phyloP scores from a whole-genome alignment of 495 filamentous ascomycete genomes.

The Thozetella sp. region DNA sequence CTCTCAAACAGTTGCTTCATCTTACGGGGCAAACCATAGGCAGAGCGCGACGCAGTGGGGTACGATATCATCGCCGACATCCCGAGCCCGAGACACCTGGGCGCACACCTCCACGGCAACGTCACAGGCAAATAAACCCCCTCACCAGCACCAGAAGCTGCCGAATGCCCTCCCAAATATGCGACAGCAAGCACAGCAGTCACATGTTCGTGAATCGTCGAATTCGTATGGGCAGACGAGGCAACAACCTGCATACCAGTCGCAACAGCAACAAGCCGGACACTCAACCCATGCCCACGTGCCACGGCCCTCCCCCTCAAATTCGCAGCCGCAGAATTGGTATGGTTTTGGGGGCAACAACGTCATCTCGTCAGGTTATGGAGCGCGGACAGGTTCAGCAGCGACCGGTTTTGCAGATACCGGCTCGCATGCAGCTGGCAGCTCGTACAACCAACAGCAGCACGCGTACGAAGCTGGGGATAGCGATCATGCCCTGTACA shows the following conservation, averaged over 20 bases:
- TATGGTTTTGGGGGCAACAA: conserved; percentile 13
- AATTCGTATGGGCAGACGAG: background rate
- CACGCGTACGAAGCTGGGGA: background rate
- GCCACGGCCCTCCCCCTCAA: conserved; percentile 16
- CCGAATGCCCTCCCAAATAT: background rate
- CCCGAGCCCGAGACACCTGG: conserved; percentile 17
- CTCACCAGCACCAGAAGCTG: background rate
- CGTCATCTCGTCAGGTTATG: conserved; percentile 12
- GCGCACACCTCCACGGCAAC: conserved; percentile 14
- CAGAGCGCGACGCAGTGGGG: conserved; percentile 23
- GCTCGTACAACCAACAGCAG: conserved; percentile 4
- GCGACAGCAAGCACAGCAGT: background rate
- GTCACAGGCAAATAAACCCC: background rate
- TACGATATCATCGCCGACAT: conserved; percentile 3
- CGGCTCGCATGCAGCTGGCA: background rate
- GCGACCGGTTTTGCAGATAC: background rate
- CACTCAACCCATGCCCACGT: conserved; percentile 11
- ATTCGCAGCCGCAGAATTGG: conserved; percentile 18
- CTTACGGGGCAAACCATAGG: conserved; percentile 16
- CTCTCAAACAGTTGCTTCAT: conserved; percentile 20
- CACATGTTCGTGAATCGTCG: background rate
- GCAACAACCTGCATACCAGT: conserved; percentile 1
- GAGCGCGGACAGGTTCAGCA: background rate
- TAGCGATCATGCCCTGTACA: background rate
- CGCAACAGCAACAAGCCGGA: conserved; percentile 6